Percentiles rank a stretch among this genome's conserved stretches.
Conservation (phyloP, 768 basidiomycete genomes). For the Phylloporus scabripes region DNA sequence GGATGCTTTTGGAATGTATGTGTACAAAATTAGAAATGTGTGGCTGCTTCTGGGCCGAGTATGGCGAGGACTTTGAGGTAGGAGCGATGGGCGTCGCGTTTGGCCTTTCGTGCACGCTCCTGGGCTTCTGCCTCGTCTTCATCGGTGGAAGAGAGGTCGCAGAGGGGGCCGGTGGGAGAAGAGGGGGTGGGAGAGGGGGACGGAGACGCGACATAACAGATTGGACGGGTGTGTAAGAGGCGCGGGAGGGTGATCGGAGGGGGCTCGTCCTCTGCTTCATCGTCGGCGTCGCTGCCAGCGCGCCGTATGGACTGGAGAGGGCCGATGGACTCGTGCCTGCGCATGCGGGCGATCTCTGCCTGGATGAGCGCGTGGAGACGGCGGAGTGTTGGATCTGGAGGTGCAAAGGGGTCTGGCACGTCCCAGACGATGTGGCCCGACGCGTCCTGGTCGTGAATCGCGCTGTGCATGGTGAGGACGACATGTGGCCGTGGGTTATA, state of each 20-base stretch:
- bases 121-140: not conserved
- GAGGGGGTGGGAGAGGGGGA: not conserved
- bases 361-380: not conserved
- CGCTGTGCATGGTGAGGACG: not conserved
- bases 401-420: not conserved
- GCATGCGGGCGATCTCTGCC: not conserved
- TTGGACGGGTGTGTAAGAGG: too few species aligned
- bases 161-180: not conserved
- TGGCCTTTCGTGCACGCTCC: conserved; percentile 8
- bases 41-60: conserved; percentile 1
- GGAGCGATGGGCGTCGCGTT: conserved; percentile 9
- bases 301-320: not conserved
- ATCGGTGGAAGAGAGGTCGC: too few species aligned
- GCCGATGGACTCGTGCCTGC: not conserved
- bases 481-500: not conserved
- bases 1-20: not conserved
- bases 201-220: not conserved
- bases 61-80: conserved; percentile 7
- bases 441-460: too few species aligned
- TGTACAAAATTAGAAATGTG: not conserved
- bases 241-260: not conserved
- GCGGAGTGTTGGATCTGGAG: not conserved
- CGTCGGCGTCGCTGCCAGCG: not conserved
- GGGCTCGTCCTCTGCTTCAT: too few species aligned
- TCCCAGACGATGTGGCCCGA: not conserved